A percentile compares a stretch with the other conserved stretches of the same genome.
Evolutionary conservation across 768 basidiomycete genomes (phyloP).

Genomic region (Xanthoconium stramineum): DNA sequence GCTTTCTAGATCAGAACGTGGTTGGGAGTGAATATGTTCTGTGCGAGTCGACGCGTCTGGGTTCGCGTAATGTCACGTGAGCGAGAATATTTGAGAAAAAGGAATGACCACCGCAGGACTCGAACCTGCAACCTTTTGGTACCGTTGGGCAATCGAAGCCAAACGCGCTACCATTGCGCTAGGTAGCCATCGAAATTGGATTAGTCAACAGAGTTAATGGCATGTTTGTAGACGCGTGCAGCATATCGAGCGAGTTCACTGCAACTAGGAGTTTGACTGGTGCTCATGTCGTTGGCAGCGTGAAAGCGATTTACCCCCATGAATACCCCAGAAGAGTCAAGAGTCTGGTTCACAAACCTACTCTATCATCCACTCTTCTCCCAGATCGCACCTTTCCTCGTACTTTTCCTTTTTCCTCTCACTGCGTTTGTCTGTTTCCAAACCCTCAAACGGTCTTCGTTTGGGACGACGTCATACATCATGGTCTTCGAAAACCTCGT

Average conservation of each 20-base stretch:
- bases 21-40: background rate
- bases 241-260: slow-evolving; percentile 21
- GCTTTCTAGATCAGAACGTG: background rate
- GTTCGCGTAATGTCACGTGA: slow-evolving; percentile 26
- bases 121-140: slow-evolving; percentile 98
- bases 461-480: slow-evolving; percentile 22
- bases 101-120: slow-evolving; percentile 85
- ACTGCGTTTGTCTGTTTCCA: slow-evolving; percentile 30
- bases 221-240: background rate
- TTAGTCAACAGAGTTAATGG: fast-evolving
- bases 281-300: slow-evolving; percentile 29
- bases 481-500: slow-evolving; percentile 62
- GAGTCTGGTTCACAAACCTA: slow-evolving; percentile 38
- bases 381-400: slow-evolving; percentile 56
- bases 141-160: slow-evolving; percentile 75
- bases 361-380: slow-evolving; percentile 40
- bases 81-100: slow-evolving; percentile 10
- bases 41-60: background rate
- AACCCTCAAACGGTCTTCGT: slow-evolving; percentile 31
- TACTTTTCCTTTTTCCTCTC: slow-evolving; percentile 46
- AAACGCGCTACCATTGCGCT: slow-evolving; percentile 95
- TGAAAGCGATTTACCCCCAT: slow-evolving; percentile 36
- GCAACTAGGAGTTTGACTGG: slow-evolving; percentile 15
- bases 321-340: slow-evolving; percentile 42
- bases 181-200: slow-evolving; percentile 51